Evolutionary conservation across 83 land plant genomes (phyloP).

Genomic region (Picea mariana): DNA sequence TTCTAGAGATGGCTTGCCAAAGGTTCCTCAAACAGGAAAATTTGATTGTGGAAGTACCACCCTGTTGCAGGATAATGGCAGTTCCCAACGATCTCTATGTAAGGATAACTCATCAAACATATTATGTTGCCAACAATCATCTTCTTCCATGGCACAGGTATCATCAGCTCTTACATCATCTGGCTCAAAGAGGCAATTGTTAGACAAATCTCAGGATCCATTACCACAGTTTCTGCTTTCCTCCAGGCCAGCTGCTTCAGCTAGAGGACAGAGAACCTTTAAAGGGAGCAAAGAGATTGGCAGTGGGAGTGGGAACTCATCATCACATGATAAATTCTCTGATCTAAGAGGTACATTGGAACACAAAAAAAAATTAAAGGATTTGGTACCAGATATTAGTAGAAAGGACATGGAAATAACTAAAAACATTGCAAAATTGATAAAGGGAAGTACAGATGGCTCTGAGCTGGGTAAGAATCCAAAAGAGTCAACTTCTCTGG

Average conservation of each 20-base stretch:
- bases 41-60: background rate
- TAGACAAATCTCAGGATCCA: constrained; percentile 8
- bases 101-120: background rate
- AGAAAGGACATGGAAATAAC: background rate
- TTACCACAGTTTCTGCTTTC: background rate
- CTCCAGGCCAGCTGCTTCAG: background rate
- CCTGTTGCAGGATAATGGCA: background rate
- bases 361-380: background rate
- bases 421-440: background rate
- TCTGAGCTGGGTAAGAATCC: too few species aligned
- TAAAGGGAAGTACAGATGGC: background rate
- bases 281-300: background rate
- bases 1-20: background rate
- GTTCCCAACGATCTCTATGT: too few species aligned
- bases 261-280: background rate
- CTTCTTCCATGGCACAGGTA: background rate
- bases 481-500: background rate
- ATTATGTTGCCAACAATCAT: background rate
- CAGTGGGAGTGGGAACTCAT: background rate
- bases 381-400: background rate
- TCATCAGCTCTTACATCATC: background rate
- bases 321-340: background rate
- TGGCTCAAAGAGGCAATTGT: background rate
- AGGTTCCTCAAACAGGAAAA: background rate
- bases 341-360: background rate